A percentile compares a stretch with the other conserved stretches of the same genome.
Conservation (phyloP, 2,329 filamentous ascomycete genomes). For the Paracoccidioides lutzii region DNA sequence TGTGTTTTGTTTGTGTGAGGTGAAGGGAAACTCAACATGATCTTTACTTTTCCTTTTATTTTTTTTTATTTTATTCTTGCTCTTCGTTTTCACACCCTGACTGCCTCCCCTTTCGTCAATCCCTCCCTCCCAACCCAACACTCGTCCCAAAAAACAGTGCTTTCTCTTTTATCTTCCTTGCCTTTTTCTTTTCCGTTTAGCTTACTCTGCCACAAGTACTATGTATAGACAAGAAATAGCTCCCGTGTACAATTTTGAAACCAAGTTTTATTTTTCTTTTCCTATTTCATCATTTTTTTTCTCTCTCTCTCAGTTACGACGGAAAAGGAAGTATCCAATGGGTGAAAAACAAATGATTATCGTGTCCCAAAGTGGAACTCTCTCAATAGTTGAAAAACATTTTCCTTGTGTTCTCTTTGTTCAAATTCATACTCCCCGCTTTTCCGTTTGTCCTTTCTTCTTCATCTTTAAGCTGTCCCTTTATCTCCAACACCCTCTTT, state of each 20-base stretch:
- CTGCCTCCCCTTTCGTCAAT: not conserved
- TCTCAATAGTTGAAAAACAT: no score
- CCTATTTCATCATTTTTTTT: slow-evolving; percentile 1
- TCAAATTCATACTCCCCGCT: no score
- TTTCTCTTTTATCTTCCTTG: not conserved
- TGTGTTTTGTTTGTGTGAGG: not conserved
- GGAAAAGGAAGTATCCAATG: not conserved
- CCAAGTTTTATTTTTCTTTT: slow-evolving; percentile 8
- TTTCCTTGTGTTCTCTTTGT: no score
- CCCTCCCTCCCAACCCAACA: not conserved
- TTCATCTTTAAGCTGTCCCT: no score
- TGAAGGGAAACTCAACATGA: not conserved
- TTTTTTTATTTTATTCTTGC: not conserved
- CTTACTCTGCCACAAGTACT: not conserved
- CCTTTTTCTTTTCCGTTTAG: slow-evolving; percentile 2
- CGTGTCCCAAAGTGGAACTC: no score
- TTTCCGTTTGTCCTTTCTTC: no score
- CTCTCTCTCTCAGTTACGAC: slow-evolving; percentile 1
- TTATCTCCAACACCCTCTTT: no score
- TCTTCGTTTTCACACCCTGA: no score
- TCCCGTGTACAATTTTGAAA: slow-evolving; percentile 14
- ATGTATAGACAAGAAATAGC: slow-evolving; percentile 11
- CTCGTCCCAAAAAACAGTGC: not conserved
- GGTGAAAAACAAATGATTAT: no score
- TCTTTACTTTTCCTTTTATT: not conserved